Evolutionary conservation across 257 asterid genomes (phyloP), one percentile per base, ranked within the genome.

Genomic region (Primulina eburnea): DNA sequence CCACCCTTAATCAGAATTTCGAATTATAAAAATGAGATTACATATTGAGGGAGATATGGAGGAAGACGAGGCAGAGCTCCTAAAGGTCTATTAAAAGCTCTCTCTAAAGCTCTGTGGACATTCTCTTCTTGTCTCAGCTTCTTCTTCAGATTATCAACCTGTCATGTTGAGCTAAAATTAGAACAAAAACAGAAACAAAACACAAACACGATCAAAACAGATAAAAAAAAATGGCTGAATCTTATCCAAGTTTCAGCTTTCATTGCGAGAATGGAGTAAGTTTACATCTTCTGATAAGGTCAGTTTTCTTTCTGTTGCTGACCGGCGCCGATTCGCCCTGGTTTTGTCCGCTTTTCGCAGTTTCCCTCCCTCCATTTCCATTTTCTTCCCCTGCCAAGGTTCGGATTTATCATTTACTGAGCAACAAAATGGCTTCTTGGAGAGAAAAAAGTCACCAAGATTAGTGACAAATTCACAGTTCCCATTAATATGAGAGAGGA

Each of bases 11-110:
- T 50, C 20, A 16, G 57, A 50, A 50, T 16, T 6, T 50, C 21
- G 57, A 50, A 16, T 5, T 0, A 17, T 4, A 17, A 43, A 43
- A 50, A 14, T 16, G 57, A 14, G 71, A 87, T 84, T 68, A 89
- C 98, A 77, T 74, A 73, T 86, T 83, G 95, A 67, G 98, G 95
- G 77, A 92, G 98, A 85, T 86, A 89, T 38, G 98, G 87, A 63
- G 98, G 98, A 8, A 92, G 94, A 57, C 98, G 98, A 29, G 98
- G 98, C 33, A 92, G 81, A 65, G 94, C 78, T 21, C 98, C 98
- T 33, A 92, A 83, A 11, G 98, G 96, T 77, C 98, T 83, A 59
- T 69, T 83, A 77, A 89, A 85, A 60, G 98, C 96, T 81, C 95
- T 88, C 76, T 89, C 87, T 76, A 92, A 66, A 67, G 95, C 97